These are phyloP conservation scores for Taxillus chinensis DNA, from an alignment of 164 flowering plant genomes.

Conservation along the genomic window DNA sequence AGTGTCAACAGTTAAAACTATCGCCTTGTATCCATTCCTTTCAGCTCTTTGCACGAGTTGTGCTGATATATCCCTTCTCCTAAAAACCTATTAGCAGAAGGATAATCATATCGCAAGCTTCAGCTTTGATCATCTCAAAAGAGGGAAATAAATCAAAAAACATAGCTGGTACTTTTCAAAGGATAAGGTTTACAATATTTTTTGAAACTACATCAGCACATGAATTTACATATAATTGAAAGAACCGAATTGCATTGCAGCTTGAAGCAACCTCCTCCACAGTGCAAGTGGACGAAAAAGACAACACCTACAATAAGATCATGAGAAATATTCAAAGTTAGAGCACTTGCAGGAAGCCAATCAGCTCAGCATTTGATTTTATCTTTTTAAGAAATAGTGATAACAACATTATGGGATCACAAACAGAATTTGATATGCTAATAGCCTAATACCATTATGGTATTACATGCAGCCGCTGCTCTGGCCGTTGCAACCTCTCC, in stretches of 20 bases:
- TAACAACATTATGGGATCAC: no score
- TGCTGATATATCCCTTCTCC: conserved; percentile 58
- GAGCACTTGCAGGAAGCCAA: neutral
- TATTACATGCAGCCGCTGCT: conserved; percentile 66
- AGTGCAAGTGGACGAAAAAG: conserved; percentile 45
- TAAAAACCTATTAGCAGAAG: conserved; percentile 37
- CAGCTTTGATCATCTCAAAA: neutral
- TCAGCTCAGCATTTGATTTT: neutral
- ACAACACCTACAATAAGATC: conserved; percentile 39
- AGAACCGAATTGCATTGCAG: conserved; percentile 64
- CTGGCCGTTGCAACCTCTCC: conserved; percentile 82
- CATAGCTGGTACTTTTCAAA: neutral
- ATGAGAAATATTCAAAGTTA: neutral
- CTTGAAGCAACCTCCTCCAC: conserved; percentile 86
- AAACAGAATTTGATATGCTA: no score
- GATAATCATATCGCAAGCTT: neutral
- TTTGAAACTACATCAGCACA: neutral
- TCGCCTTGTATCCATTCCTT: conserved; percentile 67
- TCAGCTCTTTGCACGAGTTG: conserved; percentile 71
- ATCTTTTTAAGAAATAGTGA: no score
- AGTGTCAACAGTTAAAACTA: conserved; percentile 63
- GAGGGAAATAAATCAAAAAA: neutral
- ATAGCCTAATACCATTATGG: conserved; percentile 51
- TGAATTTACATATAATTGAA: conserved; percentile 61
- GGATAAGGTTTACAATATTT: neutral